Conservation (phyloP, 345 rosid species). For the Corchorus olitorius region DNA sequence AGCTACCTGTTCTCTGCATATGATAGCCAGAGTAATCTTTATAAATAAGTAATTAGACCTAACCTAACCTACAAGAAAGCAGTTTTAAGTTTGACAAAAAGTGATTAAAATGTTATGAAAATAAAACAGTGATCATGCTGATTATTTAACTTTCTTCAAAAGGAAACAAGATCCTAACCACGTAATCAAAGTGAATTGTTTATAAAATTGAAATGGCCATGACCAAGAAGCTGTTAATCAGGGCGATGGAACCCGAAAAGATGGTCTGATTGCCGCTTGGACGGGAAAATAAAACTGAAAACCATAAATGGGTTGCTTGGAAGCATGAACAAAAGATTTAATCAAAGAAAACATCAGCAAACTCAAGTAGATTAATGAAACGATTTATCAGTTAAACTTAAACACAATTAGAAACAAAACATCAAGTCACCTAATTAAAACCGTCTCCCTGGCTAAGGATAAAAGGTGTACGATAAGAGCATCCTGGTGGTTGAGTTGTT, state of each 20-base stretch:
- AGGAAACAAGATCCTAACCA: background rate
- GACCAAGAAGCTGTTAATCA: background rate
- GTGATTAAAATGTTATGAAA: background rate
- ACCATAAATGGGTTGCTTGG: slow-evolving; percentile 31
- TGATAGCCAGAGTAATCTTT: background rate
- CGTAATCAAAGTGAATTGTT: background rate
- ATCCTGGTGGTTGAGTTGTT: background rate
- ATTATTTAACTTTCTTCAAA: background rate
- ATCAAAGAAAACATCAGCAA: background rate
- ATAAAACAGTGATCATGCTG: background rate
- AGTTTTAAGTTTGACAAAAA: slow-evolving; percentile 14
- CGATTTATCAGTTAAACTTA: background rate
- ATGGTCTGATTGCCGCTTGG: slow-evolving; percentile 16
- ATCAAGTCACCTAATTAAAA: slow-evolving; percentile 8
- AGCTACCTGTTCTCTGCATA: background rate
- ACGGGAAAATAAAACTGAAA: background rate
- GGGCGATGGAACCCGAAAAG: slow-evolving; percentile 20
- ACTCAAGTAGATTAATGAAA: background rate
- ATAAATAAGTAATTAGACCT: background rate
- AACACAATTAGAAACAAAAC: background rate
- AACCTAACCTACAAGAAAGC: slow-evolving; percentile 13
- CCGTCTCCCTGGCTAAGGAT: background rate
- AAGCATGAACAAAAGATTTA: slow-evolving; percentile 27
- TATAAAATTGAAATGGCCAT: background rate
- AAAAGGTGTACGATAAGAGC: background rate